Base-by-base conservation (phyloP, 78 protist species). In the Isochrysis galbana region DNA sequence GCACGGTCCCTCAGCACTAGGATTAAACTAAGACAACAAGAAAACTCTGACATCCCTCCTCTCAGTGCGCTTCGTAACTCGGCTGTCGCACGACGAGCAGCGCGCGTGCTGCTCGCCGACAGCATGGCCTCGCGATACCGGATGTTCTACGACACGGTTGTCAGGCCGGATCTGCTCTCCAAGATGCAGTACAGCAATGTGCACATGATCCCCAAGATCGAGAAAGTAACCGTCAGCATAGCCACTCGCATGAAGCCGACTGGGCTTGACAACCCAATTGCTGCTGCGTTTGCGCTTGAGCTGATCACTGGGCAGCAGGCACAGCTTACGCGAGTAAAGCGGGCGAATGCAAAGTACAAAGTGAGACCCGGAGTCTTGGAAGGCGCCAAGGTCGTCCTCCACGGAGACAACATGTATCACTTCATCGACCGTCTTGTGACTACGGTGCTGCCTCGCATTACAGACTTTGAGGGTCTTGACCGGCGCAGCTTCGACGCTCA, bases 171-270 rank as follows among this genome's bases (percentile, higher is more conserved):
- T 4, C 46, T 77, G 46, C 84, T 77, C 47, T 0, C 47, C n/a
- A 77, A 77, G 84, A 39, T 77, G 46, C 47, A 36, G 84, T 77
- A 77, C 84, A 77, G 39, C n/a, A 77, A 77, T 39, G 84, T 77
- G 25, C 84, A 77, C 84, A 3, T 23, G 84, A 39, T 77, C 26
- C 84, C 84, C 14, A 1, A 17, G 14, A 46, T 77, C 29, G 5
- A 1, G n/a, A 2, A 77, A 29, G 46, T 77, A 19, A 2, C 84
- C 19, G n/a, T 77, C n/a, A 77, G 44, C 47, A 29, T 14, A 3
- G 21, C 84, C n/a, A 77, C 84, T 1, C 10, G 46, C 26, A 2
- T 39, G 47, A 1, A 5, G n/a, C 46, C 46, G 1, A 26, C 34
- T 23, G 84, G 84, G 47, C 84, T 77, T 29, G 46, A 77, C 46